A percentile compares a stretch with the other conserved stretches of the same genome.
These are phyloP conservation scores for Trametes sanguinea DNA, from an alignment of 768 basidiomycete genomes.

Conservation along the genomic window DNA sequence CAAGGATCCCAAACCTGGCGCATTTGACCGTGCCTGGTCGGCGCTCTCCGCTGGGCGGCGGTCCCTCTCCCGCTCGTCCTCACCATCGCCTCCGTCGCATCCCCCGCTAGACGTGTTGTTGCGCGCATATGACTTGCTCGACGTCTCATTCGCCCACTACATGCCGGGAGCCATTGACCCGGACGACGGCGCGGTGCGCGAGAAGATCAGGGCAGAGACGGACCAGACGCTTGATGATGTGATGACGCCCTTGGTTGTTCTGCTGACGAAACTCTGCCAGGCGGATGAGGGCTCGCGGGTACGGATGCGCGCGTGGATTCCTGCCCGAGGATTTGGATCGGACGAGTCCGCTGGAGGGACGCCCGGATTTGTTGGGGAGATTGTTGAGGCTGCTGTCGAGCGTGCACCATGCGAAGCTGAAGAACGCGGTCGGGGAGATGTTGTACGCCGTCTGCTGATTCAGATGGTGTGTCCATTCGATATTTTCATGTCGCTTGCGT, in stretches of 20 bases:
- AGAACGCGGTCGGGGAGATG: conserved; percentile 83
- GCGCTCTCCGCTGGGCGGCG: conserved; percentile 55
- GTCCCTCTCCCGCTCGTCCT: conserved; percentile 36
- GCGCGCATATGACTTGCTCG: conserved; percentile 69
- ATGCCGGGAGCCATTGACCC: conserved; percentile 65
- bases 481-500: background rate
- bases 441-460: conserved; percentile 81
- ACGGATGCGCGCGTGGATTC: conserved; percentile 69
- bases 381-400: conserved; percentile 75
- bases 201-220: conserved; percentile 48
- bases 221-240: conserved; percentile 74
- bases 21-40: conserved; percentile 59
- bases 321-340: conserved; percentile 83
- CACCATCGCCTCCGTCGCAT: conserved; percentile 47
- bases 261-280: conserved; percentile 70
- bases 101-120: conserved; percentile 50
- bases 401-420: conserved; percentile 71
- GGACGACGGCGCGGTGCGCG: conserved; percentile 64
- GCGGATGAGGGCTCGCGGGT: conserved; percentile 60
- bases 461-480: conserved; percentile 51
- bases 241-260: conserved; percentile 72
- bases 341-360: conserved; percentile 68
- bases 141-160: conserved; percentile 57
- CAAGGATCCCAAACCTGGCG: conserved; percentile 32
- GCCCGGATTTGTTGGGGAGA: conserved; percentile 74